These are phyloP conservation scores for Hirschioporus abietinus DNA, from an alignment of 768 basidiomycete species.

Conservation along the genomic window DNA sequence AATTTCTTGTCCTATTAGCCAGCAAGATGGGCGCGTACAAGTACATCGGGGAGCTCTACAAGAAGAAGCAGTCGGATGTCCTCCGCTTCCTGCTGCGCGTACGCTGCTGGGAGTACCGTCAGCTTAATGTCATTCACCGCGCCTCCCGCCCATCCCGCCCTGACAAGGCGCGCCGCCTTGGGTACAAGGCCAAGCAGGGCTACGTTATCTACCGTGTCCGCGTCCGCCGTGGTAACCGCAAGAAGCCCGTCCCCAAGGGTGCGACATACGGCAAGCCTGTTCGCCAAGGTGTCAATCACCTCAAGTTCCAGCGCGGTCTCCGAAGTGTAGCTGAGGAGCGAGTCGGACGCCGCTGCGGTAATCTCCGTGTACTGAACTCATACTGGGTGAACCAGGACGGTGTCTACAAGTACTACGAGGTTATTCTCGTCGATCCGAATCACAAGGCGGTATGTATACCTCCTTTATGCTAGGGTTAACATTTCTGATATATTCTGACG, in stretches of 20 bases:
- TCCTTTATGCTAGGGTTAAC: neutral
- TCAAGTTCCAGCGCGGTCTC: slow-evolving; percentile 94
- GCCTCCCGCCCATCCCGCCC: slow-evolving; percentile 97
- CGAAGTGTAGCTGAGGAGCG: slow-evolving; percentile 96
- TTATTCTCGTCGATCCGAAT: slow-evolving; percentile 93
- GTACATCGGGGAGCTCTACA: slow-evolving; percentile 96
- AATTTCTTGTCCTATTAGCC: slow-evolving; percentile 18
- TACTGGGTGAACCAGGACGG: slow-evolving; percentile 99
- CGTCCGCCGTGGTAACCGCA: slow-evolving; percentile 97
- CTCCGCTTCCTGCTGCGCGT: slow-evolving; percentile 97
- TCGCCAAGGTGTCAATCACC: slow-evolving; percentile 98
- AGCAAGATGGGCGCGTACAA: slow-evolving; percentile 90
- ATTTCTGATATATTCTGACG: slow-evolving; percentile 1
- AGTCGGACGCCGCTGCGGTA: slow-evolving; percentile 93
- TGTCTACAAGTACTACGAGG: slow-evolving; percentile 98
- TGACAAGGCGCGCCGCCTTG: slow-evolving; percentile 97
- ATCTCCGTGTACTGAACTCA: slow-evolving; percentile 93
- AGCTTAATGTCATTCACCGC: slow-evolving; percentile 96
- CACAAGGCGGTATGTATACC: slow-evolving; percentile 78
- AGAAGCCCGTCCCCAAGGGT: slow-evolving; percentile 98
- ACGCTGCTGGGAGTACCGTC: slow-evolving; percentile 99
- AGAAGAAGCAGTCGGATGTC: slow-evolving; percentile 97
- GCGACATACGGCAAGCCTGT: slow-evolving; percentile 99
- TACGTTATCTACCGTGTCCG: slow-evolving; percentile 97
- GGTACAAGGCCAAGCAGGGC: slow-evolving; percentile 99